Conservation (phyloP, 2,329 filamentous ascomycete species). For the Dactylellina cionopaga region DNA sequence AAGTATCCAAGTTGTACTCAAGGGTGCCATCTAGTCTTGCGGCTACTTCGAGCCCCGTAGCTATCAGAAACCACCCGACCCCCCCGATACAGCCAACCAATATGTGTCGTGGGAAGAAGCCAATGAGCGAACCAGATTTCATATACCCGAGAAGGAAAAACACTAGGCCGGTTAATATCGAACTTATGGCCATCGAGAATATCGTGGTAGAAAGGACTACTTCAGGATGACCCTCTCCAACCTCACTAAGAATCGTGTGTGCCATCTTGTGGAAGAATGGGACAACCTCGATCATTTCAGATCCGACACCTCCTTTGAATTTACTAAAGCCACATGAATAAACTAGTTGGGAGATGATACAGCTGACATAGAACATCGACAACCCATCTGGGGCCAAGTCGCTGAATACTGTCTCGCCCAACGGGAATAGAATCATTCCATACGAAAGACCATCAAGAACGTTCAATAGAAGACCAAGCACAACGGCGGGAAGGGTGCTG, state of each 20-base stretch:
- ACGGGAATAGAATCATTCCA: slow-evolving; percentile 85
- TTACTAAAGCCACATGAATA: slow-evolving; percentile 86
- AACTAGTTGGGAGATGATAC: slow-evolving; percentile 89
- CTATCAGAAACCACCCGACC: slow-evolving; percentile 91
- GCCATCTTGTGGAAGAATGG: slow-evolving; percentile 99
- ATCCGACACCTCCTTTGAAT: slow-evolving; percentile 90
- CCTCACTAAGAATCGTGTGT: slow-evolving; percentile 78
- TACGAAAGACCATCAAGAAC: slow-evolving; percentile 95
- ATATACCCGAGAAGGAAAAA: slow-evolving; percentile 92
- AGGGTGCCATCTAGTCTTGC: slow-evolving; percentile 86
- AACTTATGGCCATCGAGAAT: slow-evolving; percentile 87
- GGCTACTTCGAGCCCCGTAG: slow-evolving; percentile 92
- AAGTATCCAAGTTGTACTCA: slow-evolving; percentile 79
- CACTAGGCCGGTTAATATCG: slow-evolving; percentile 86
- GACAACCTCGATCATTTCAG: slow-evolving; percentile 76
- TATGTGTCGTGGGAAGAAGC: slow-evolving; percentile 96
- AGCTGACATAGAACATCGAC: slow-evolving; percentile 98
- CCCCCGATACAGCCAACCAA: slow-evolving; percentile 96
- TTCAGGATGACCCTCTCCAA: slow-evolving; percentile 82
- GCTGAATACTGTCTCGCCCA: slow-evolving; percentile 86
- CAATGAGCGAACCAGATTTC: slow-evolving; percentile 88
- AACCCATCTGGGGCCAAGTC: slow-evolving; percentile 91
- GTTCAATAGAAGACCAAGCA: slow-evolving; percentile 88
- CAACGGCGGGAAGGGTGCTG: slow-evolving; percentile 81
- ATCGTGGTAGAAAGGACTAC: slow-evolving; percentile 95